Evolutionary conservation across 2,329 filamentous ascomycete species (phyloP), one percentile per base, ranked within the genome.

Genomic region (Pseudogymnoascus sp.): DNA sequence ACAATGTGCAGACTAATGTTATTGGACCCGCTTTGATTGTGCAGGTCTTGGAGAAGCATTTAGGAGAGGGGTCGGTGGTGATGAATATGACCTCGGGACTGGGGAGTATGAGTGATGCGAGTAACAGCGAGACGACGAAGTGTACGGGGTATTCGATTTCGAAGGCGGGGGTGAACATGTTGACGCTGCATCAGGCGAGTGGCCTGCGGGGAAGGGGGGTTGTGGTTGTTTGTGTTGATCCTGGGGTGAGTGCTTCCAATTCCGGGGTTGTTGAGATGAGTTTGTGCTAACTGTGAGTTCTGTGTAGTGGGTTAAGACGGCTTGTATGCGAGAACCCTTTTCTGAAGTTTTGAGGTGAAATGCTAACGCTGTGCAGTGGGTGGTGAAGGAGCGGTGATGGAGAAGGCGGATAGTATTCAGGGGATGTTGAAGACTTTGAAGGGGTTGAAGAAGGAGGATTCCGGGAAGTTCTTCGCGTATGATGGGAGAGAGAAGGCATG

Each of bases 1-100:
- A 72, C n/a, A 74, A 78, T 57, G 74, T 81, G 58, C 67, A 71
- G 25, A 68, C 74, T 64, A 80, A 81, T 60, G 77, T 80, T 3
- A 60, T 79, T 16, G 78, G 78, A 0, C 78, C 78, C 0, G 77
- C 77, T 1, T 77, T 77, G 61, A 71, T 74, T 6, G 72, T 78
- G 0, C 71, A 78, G 65, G 70, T 71, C 1, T 64, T 80, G 0
- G 20, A 35, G 20, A 9, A 25, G 2, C 62, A 64, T 39, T 11
- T 65, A 1, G 9, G 59, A 30, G 4, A 38, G 2, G 64, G 62
- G 3, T 54, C 32, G 39, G 63, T 66, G 9, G 63, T 66, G 8
- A 63, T 66, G 63, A 65, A 65, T n/a, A 65, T 65, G 61, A 60
- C 62, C 2, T 63, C 61, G 1, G 62, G 61, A 4, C 39, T 18